phyloP scores from a whole-genome alignment of 306 rosid genomes.

The Cotoneaster glaucophyllus region DNA sequence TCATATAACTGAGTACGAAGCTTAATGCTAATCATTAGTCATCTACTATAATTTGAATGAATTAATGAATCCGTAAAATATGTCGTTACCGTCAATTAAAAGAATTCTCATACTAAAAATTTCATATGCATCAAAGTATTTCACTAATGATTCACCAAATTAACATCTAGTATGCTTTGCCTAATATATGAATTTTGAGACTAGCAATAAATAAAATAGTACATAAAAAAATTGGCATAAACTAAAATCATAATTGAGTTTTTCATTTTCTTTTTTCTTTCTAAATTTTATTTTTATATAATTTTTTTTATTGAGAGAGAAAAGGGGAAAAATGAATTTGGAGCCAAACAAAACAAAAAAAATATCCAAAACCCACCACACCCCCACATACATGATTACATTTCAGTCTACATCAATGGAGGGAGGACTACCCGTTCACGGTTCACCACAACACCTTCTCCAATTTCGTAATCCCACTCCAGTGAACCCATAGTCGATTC shows the following conservation, averaged over 20 bases:
- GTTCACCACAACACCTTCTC: background rate
- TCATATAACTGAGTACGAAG: too few species aligned
- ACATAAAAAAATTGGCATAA: too few species aligned
- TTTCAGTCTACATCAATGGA: background rate
- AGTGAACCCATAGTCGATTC: background rate
- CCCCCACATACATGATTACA: background rate
- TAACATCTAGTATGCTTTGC: too few species aligned
- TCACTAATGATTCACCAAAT: too few species aligned
- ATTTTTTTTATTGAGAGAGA: background rate
- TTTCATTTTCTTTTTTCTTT: background rate
- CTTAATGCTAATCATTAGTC: too few species aligned
- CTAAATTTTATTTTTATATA: background rate
- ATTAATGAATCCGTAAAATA: too few species aligned
- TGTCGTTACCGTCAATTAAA: too few species aligned
- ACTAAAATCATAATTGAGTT: background rate
- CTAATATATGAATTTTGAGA: too few species aligned
- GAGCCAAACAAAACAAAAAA: background rate
- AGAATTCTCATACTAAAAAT: too few species aligned
- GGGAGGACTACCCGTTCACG: background rate
- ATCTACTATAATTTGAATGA: too few species aligned
- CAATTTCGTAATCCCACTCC: background rate
- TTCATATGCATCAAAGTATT: too few species aligned
- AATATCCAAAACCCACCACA: background rate
- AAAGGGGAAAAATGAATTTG: background rate
- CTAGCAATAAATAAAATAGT: too few species aligned